Evolutionary conservation across 2,329 filamentous ascomycete species (phyloP), one percentile per base, ranked within the genome.

Genomic region (Arthrobotrys pseudoclavata): DNA sequence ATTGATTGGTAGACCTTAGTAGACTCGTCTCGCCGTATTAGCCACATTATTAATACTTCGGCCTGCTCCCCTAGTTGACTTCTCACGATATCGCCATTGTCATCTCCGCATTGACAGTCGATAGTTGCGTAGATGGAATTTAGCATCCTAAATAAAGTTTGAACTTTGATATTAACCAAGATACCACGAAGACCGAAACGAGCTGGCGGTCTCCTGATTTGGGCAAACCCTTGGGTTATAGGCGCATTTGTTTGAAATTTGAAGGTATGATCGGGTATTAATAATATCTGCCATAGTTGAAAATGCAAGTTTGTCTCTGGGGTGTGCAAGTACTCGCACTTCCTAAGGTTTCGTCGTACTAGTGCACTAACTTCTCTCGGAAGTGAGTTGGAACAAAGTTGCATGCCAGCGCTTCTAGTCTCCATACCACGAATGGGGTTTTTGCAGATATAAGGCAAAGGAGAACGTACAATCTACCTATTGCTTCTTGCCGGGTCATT

Each of bases 251-350:
- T 26, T 3, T 66, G 20, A 42, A 69, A 76, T 22, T 67, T 52
- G 24, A 76, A 69, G 5, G 67, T 60, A 34, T 52, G 29, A 10
- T 76, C 72, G 1, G 66, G 72, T 22, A 76, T 76, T 22, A 76
- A 12, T 40, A 76, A 1, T 29, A 76, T 70, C 42, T 76, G 72
- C 66, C 72, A 76, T 6, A 66, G 72, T 12, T 76, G 64, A 24
- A 76, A 76, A 4, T 57, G 26, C 15, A 70, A 2, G 18, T 22
- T 37, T 6, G 57, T 45, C 26, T 22, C 15, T 9, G 60, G 60
- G 18, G 69, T 60, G 24, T 72, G 69, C 9, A 72, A 50, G 48
- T 72, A 72, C 15, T 66, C 37, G 40, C 69, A 72, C 13, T 42
- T 24, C 29, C 6, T 34, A 13, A 72, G 64, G 18, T 67, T 76